Base-by-base conservation (phyloP, 352 stramenopile genomes). In the Phytophthora tentaculata region DNA sequence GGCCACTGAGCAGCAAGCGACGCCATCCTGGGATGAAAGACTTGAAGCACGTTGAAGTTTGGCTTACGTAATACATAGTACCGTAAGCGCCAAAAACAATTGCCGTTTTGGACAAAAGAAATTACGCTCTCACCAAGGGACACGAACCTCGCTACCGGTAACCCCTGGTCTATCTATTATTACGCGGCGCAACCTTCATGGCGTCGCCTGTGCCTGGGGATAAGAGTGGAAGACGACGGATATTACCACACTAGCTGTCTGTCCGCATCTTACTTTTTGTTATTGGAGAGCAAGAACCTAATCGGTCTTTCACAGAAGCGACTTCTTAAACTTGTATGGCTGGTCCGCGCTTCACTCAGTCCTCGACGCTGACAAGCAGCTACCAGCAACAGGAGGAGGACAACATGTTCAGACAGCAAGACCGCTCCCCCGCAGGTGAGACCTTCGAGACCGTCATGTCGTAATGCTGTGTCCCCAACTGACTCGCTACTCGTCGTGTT, bases 341-440 rank as follows among this genome's bases (percentile, higher is more conserved):
- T 48, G 64, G 69, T 0, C 26, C 61, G 20, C 65, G 70, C n/a
- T 41, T 73, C 54, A 50, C 50, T 14, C 52, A 75, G 54, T 29
- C 67, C 53, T 75, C 56, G 61, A 56, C 54, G n/a, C 13, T 17
- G 53, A 69, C 39, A 48, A 53, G 37, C 48, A 17, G 24, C 20
- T 54, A 35, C 43, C 58, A 54, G 19, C 50, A 52, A 29, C 49
- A 66, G 23, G 44, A 45, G 28, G 68, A 76, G 28, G 58, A 53
- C 12, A 44, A 45, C 47, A 82, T 83, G 75, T 77, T 71, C 55
- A 80, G 67, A 49, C 63, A 69, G 52, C 63, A 68, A 28, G 68
- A 78, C 14, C 59, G 72, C 35, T 50, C 39, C 43, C n/a, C 50
- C 3, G 49, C 26, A 62, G 57, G 64, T 72, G 35, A 43, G 35